Evolutionary conservation across 129 eudicot species (phyloP).

Genomic region (Calendula officinalis): DNA sequence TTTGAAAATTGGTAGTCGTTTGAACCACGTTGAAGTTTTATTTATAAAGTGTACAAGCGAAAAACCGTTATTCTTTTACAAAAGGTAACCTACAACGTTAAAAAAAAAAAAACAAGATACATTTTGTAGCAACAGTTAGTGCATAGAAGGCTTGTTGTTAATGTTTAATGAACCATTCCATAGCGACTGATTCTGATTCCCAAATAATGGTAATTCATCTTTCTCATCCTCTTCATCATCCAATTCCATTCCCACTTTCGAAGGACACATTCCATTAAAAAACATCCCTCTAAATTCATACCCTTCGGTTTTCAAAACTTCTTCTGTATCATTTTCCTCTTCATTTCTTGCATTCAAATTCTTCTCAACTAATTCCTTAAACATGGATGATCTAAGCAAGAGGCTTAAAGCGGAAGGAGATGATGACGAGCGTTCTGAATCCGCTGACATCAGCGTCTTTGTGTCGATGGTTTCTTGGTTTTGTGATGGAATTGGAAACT

Average conservation of each 20-base stretch:
- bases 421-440: constrained; percentile 33
- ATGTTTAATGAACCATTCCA: constrained; percentile 45
- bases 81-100: neutral
- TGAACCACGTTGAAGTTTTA: constrained; percentile 23
- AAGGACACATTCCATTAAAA: constrained; percentile 40
- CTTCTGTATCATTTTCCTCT: constrained; percentile 33
- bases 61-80: constrained; percentile 3
- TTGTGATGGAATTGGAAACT: constrained; percentile 29
- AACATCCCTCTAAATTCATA: constrained; percentile 44
- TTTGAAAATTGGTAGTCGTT: neutral
- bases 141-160: constrained; percentile 37
- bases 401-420: constrained; percentile 67
- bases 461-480: constrained; percentile 44
- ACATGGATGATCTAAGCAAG: constrained; percentile 70
- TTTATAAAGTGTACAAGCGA: too few species aligned
- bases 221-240: constrained; percentile 35
- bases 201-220: constrained; percentile 34
- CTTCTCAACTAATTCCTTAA: constrained; percentile 61
- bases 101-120: neutral
- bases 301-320: constrained; percentile 33
- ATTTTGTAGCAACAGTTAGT: constrained; percentile 4
- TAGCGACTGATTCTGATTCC: constrained; percentile 28
- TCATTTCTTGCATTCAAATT: constrained; percentile 34
- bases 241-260: constrained; percentile 39
- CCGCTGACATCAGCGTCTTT: constrained; percentile 40